Evolutionary conservation across 768 basidiomycete genomes (phyloP), one percentile per base, ranked within the genome.

Genomic region (Russula abietina): DNA sequence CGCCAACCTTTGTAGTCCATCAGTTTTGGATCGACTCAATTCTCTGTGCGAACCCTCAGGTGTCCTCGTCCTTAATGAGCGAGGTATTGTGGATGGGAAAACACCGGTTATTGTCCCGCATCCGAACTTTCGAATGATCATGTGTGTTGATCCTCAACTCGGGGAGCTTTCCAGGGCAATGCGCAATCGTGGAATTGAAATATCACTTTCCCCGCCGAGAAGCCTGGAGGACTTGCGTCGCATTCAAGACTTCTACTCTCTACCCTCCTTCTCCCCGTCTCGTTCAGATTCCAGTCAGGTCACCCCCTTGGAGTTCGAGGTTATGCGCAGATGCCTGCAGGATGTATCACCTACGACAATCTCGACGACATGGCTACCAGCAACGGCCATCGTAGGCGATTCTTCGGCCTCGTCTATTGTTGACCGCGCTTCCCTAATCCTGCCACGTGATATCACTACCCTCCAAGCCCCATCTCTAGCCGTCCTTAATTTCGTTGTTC

Each of bases 91-190:
- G 55, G 75, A 89, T 62, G 93, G 91, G 28, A 74, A 78, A 24
- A 83, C 93, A 2, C 84, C 93, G 68, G 73, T 85, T 56, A 75
- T 98, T 65, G 78, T 74, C 46, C 95, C 97, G 2, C 95, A 98
- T 71, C 85, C 88, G 2, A 79, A 87, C 67, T 99, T 99, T 76
- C 83, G 95, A 30, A 77, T 99, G 6, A 89, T 98, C 75, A 96
- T 99, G 93, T 84, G 87, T 2, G 85, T 95, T 56, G 92, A 99
- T 71, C 90, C 93, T 32, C 86, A 87, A 65, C 81, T 88, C 65
- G 97, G 97, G 50, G 97, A 99, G 74, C 77, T 98, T 12, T 98
- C 97, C 1, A 82, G 97, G 41, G 97, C 97, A 2, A 99, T 99
- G 97, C 88, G 97, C 28, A 99, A 99, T 75, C 85, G 97, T 60